Evolutionary conservation across 345 rosid genomes (phyloP).

Genomic region (Eucalyptus decipiens): DNA sequence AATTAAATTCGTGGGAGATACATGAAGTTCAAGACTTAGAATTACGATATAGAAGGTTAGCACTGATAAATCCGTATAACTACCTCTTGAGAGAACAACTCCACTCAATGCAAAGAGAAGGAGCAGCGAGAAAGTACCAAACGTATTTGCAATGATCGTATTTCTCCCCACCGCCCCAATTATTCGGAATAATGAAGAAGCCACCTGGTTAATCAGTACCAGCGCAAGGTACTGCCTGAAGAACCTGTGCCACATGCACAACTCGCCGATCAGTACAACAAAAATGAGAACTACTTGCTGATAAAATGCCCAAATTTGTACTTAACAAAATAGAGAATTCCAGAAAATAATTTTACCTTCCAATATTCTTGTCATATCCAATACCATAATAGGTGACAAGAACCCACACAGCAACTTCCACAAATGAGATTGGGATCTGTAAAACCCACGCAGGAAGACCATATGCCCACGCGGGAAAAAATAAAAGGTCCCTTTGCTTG

Average conservation of each 20-base stretch:
- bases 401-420: slow-evolving; percentile 40
- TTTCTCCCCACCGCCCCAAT: slow-evolving; percentile 38
- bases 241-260: slow-evolving; percentile 7
- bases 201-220: slow-evolving; percentile 21
- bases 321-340: not conserved
- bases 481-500: slow-evolving; percentile 53
- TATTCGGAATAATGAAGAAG: slow-evolving; percentile 32
- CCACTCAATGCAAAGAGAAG: slow-evolving; percentile 27
- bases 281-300: not conserved
- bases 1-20: not conserved
- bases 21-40: not conserved
- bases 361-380: slow-evolving; percentile 33
- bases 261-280: not conserved
- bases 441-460: slow-evolving; percentile 43
- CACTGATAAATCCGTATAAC: not conserved
- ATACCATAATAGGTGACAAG: slow-evolving; percentile 28
- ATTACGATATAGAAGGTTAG: not conserved
- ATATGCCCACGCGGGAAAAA: slow-evolving; percentile 60
- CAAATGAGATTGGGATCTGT: slow-evolving; percentile 29
- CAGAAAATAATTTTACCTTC: slow-evolving; percentile 11
- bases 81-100: slow-evolving; percentile 8
- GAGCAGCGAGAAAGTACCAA: slow-evolving; percentile 25
- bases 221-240: slow-evolving; percentile 26
- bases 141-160: slow-evolving; percentile 30
- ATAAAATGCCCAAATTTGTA: not conserved